Base-by-base conservation (phyloP, 1,284 basidiomycete genomes). In the Laetiporus sulphureus region DNA sequence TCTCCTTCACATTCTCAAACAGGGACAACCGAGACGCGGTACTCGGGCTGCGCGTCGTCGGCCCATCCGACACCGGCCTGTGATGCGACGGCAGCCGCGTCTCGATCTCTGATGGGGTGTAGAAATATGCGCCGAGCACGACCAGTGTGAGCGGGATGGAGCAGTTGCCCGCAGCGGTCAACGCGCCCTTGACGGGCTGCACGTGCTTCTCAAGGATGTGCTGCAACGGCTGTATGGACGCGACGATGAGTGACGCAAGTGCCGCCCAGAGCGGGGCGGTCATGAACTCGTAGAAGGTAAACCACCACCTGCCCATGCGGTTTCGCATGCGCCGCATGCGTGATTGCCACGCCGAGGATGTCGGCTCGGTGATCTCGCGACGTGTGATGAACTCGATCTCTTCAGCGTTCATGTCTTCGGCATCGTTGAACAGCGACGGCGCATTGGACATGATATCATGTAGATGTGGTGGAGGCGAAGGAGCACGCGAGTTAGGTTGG, bases 91-190 rank as follows among this genome's bases (percentile, higher is more conserved):
- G 55, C 54, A 13, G 27, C 6, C 22, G 8, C 24, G 3, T 22
- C 25, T 39, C 21, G 25, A 5, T 21, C 20, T 52, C 53, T 3
- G 50, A 38, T n/a, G 64, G 57, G 5, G 48, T 65, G 58, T 87
- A 83, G 63, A 96, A 96, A 71, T 94, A 96, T 5, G 89, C 91
- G 13, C 93, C 93, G 32, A 97, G 80, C 6, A 96, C 91, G 46
- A 97, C 75, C 29, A 97, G 70, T 2, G 93, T 96, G 19, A 96
- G 60, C 0, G 93, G 93, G 50, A 97, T 84, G 0, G 87, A 89
- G 55, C 90, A 93, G 52, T 75, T 77, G 2, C 91, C 90, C 0
- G 86, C 83, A 20, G 72, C 67, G 18, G 69, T 72, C 47, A 94
- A 66, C 0, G 89, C 85, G 34, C 79, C 77, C 54, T 83, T 87